Conservation (phyloP, 2,329 filamentous ascomycete genomes). For the Epichloe gansuensis region DNA sequence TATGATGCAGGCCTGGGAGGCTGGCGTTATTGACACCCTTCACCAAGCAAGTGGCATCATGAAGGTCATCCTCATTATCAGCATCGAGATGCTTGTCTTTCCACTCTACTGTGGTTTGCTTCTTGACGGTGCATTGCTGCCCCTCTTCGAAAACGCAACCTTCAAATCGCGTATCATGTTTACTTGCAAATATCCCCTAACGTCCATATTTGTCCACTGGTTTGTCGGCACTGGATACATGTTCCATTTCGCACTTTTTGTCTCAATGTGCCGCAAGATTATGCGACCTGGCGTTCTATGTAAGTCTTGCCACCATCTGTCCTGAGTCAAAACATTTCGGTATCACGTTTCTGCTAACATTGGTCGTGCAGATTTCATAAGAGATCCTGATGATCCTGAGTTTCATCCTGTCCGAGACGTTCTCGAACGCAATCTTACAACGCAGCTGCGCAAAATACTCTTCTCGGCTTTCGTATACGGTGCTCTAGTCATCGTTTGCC, state of each 20-base stretch:
- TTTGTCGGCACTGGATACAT: slow-evolving; percentile 98
- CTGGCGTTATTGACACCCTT: slow-evolving; percentile 66
- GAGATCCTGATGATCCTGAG: slow-evolving; percentile 94
- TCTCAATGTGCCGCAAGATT: slow-evolving; percentile 97
- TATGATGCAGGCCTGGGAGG: slow-evolving; percentile 55
- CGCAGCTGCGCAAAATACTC: slow-evolving; percentile 88
- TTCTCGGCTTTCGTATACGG: slow-evolving; percentile 96
- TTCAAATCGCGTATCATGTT: slow-evolving; percentile 68
- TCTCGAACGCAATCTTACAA: slow-evolving; percentile 80
- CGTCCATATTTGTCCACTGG: slow-evolving; percentile 95
- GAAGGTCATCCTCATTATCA: slow-evolving; percentile 97
- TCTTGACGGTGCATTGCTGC: slow-evolving; percentile 77
- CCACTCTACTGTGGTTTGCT: slow-evolving; percentile 90
- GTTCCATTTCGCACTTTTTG: slow-evolving; percentile 98
- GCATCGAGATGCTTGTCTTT: slow-evolving; percentile 97
- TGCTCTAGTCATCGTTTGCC: slow-evolving; percentile 78
- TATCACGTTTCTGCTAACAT: background rate
- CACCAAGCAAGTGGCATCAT: slow-evolving; percentile 92
- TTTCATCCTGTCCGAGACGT: slow-evolving; percentile 97
- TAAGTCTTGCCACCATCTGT: slow-evolving; percentile 33
- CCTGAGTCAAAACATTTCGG: background rate
- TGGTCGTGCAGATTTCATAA: slow-evolving; percentile 63
- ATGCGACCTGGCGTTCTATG: slow-evolving; percentile 89
- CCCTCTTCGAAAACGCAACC: slow-evolving; percentile 74
- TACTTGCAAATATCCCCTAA: slow-evolving; percentile 66